Base-by-base conservation (phyloP, 2,329 filamentous ascomycete species). In the Microcyclospora tardicrescens region DNA sequence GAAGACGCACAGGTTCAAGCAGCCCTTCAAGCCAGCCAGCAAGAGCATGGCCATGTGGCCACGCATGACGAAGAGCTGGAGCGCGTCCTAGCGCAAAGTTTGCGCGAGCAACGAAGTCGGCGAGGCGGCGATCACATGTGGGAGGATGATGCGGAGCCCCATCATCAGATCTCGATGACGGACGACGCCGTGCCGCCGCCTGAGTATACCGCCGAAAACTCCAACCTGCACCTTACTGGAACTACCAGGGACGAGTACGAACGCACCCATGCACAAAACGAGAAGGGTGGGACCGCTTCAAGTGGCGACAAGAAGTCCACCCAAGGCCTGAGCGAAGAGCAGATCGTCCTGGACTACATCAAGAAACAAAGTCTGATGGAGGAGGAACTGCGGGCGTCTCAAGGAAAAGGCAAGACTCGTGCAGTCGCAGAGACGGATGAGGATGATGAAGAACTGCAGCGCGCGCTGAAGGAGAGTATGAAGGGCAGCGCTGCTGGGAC, bases 331-430 rank as follows among this genome's bases (percentile, higher is more conserved):
- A 72, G 16, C 58, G 81, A 86, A 53, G 81, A 87, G 54, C 74
- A 84, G 40, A 75, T 81, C 41, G 73, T 86, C 8, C 58, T 87
- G 55, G 80, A 85, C 51, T 85, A 84, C 57, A 71, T 85, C 31
- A 82, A 80, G 67, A 81, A 77, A 63, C 80, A 86, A 63, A 85
- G 80, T 56, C 55, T 84, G 32, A 68, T 73, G 0, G 83, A 89
- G 60, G 77, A 78, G 47, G 68, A 77, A 54, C 60, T 66, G 47
- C 46, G 53, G 54, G 12, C 12, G 30, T n/a, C 30, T 5, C 12
- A n/a, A 5, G 30, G 30, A 4, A 39, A 36, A 27, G 43, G 38
- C 6, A 47, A 32, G 27, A 42, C 39, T 13, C 31, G 36, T 5
- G 40, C 41, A 8, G 19, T n/a, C 8, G 28, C 31, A 10, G 34